phyloP scores from a whole-genome alignment of 225 moss, liverwort and hornwort genomes.

The Asterella californica region DNA sequence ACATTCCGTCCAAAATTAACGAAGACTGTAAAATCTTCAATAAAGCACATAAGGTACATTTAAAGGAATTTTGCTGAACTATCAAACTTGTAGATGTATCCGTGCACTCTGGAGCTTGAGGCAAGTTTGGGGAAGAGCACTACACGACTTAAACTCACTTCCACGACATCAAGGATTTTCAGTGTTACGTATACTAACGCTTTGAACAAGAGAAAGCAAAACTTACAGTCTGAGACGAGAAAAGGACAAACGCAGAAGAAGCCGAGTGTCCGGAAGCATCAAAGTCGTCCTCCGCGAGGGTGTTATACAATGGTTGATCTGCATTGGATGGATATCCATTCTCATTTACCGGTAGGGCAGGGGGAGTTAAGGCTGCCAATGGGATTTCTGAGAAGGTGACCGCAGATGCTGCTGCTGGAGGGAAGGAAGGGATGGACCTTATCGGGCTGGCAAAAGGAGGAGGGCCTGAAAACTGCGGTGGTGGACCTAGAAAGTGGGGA shows the following conservation, averaged over 20 bases:
- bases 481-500: conserved; percentile 25
- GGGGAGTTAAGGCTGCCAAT: conserved; percentile 47
- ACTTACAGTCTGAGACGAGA: conserved; percentile 84
- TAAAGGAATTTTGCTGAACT: neutral
- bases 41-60: neutral
- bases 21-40: neutral
- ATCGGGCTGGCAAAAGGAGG: conserved; percentile 61
- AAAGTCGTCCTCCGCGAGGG: conserved; percentile 61
- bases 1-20: neutral
- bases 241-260: conserved; percentile 76
- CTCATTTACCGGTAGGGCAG: conserved; percentile 29
- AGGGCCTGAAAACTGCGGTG: conserved; percentile 48
- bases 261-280: conserved; percentile 78
- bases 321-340: conserved; percentile 37
- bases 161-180: neutral
- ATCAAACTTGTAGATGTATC: neutral
- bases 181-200: neutral
- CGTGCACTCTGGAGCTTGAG: neutral
- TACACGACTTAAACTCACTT: neutral
- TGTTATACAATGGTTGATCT: conserved; percentile 41
- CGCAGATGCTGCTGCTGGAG: conserved; percentile 35
- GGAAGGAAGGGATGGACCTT: conserved; percentile 48
- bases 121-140: neutral
- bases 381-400: conserved; percentile 82
- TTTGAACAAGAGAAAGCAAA: neutral